Evolutionary conservation across 1,284 basidiomycete species (phyloP), one percentile per base, ranked within the genome.

Genomic region (Grifola frondosa): DNA sequence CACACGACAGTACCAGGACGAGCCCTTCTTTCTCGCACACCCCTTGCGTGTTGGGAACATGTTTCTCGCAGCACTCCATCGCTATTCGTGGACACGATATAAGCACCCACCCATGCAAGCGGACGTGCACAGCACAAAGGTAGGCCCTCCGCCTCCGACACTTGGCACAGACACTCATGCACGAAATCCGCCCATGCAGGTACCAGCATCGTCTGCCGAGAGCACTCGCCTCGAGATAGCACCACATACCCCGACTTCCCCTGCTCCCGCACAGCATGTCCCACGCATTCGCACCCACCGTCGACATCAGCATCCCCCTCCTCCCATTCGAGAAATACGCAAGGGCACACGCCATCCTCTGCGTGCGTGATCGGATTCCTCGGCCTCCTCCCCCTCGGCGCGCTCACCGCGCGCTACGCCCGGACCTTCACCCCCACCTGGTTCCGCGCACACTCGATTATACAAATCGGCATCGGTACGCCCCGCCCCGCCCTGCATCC

Each of bases 261-360:
- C n/a, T n/a, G n/a, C n/a, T n/a, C n/a, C n/a, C n/a, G n/a, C n/a
- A n/a, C n/a, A n/a, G n/a, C n/a, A n/a, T n/a, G n/a, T n/a, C n/a
- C n/a, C n/a, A n/a, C 13, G 16, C 46, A 33, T 9, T 9, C 15
- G 11, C 5, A 35, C 28, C 38, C 29, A 21, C 33, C 20, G 8
- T 13, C 25, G 40, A 16, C 10, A 36, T 51, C 25, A 40, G 29
- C 34, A 42, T 47, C 15, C 53, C 53, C 21, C 39, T 55, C 8
- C 4, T 48, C 3, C 42, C 44, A n/a, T 55, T 45, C 38, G 48
- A 55, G 36, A 55, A 55, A 37, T 46, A 49, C 40, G 39, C 70
- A 37, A 53, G 70, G 23, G 64, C 66, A 2, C 70, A 72, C 50
- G 65, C 64, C 10, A 52, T 58, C 32, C 48, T 56, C 26, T 60